phyloP scores from a whole-genome alignment of 2,329 filamentous ascomycete species.

The Onygenales sp. region DNA sequence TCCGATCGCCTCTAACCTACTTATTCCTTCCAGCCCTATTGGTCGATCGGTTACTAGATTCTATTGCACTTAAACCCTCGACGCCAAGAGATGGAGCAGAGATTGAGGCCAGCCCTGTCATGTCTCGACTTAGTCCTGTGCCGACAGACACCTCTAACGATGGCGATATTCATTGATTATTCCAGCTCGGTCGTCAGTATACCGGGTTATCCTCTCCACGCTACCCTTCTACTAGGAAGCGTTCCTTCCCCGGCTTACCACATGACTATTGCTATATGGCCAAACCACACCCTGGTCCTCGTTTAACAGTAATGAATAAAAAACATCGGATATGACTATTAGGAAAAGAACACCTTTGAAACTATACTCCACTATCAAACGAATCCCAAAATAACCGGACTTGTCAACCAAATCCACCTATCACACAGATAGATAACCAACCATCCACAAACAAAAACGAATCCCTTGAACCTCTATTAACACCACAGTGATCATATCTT shows the following conservation, averaged over 20 bases:
- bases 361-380: no score
- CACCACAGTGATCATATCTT: conserved; percentile 15
- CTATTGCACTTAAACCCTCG: neutral
- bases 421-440: no score
- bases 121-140: neutral
- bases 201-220: neutral
- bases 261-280: no score
- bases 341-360: no score
- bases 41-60: conserved; percentile 2
- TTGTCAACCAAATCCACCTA: no score
- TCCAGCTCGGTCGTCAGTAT: no score
- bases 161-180: neutral
- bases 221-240: neutral
- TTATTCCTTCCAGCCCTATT: neutral
- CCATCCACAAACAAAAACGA: neutral
- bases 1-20: neutral
- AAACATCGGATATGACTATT: neutral
- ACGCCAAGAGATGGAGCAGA: neutral
- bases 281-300: no score
- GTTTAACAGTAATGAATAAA: neutral
- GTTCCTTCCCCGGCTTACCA: no score
- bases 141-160: neutral
- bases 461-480: neutral
- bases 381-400: no score
- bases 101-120: neutral